A percentile compares a stretch with the other conserved stretches of the same genome.
phyloP scores from a whole-genome alignment of 192 early-diverging fungal genomes.

The Linderina pennispora region DNA sequence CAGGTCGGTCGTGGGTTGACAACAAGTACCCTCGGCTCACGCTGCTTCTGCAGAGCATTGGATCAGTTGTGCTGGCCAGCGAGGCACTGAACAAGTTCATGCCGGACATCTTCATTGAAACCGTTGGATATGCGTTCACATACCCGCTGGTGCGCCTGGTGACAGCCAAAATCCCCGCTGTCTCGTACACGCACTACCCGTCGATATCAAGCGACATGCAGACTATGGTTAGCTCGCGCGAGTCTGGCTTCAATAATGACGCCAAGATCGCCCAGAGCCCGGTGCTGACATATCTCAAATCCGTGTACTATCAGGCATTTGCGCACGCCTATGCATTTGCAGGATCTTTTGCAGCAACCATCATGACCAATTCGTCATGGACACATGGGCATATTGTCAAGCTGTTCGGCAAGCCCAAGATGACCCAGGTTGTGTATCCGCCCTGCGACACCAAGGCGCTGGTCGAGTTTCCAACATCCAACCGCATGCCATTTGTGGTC shows the following conservation, averaged over 20 bases:
- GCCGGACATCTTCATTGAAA: conserved; percentile 87
- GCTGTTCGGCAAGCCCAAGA: conserved; percentile 62
- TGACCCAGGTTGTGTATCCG: conserved; percentile 77
- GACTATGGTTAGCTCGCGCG: conserved; percentile 55
- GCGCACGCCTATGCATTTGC: conserved; percentile 67
- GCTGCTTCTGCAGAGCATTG: conserved; percentile 79
- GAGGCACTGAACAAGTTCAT: conserved; percentile 63
- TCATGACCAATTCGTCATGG: conserved; percentile 98
- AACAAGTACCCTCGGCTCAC: conserved; percentile 73
- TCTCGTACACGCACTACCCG: conserved; percentile 95
- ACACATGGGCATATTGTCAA: conserved; percentile 83
- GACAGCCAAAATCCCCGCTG: conserved; percentile 51
- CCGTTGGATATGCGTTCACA: conserved; percentile 93
- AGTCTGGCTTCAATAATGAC: conserved; percentile 62
- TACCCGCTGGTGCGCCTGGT: conserved; percentile 72
- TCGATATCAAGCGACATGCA: conserved; percentile 93
- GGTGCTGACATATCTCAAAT: conserved; percentile 28
- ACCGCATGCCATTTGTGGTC: conserved; percentile 58
- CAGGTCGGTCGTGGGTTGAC: conserved; percentile 61
- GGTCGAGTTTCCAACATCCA: conserved; percentile 45
- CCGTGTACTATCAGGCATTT: conserved; percentile 72
- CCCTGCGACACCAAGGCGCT: conserved; percentile 84
- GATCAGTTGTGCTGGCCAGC: conserved; percentile 64
- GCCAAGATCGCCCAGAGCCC: conserved; percentile 48
- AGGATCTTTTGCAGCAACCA: conserved; percentile 72